A percentile compares a stretch with the other conserved stretches of the same genome.
Evolutionary conservation across 2,329 filamentous ascomycete species (phyloP).

Genomic region (Dactylellina parvicollis): DNA sequence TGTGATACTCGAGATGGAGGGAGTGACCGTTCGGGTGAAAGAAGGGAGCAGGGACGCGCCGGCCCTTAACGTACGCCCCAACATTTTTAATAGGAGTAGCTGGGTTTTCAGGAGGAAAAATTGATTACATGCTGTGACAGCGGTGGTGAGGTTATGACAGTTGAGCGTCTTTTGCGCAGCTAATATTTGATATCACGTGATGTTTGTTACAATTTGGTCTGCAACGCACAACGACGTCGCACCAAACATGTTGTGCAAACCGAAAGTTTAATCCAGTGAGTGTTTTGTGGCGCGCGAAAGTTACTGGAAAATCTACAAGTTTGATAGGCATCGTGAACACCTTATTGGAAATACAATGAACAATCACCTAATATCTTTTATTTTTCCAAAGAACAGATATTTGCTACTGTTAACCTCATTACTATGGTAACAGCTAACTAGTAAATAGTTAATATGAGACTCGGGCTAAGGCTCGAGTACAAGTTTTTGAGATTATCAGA

Average conservation of each 20-base stretch:
- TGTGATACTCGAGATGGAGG: neutral
- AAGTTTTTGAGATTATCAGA: no score
- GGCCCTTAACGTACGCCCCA: slow-evolving; percentile 31
- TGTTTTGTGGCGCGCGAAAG: no score
- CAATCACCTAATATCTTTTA: no score
- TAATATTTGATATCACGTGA: slow-evolving; percentile 46
- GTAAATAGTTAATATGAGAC: no score
- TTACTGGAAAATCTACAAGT: no score
- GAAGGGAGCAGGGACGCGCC: slow-evolving; percentile 35
- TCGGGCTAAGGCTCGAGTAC: no score
- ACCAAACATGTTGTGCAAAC: slow-evolving; percentile 3
- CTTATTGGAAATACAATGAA: no score
- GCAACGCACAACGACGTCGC: slow-evolving; percentile 1
- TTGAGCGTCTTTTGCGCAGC: neutral
- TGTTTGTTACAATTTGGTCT: slow-evolving; percentile 33
- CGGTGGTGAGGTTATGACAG: slow-evolving; percentile 1
- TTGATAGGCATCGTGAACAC: no score
- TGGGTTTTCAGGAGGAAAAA: slow-evolving; percentile 1
- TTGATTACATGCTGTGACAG: slow-evolving; percentile 26
- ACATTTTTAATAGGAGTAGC: slow-evolving; percentile 19
- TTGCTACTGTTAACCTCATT: no score
- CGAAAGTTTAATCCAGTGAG: no score
- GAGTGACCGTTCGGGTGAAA: slow-evolving; percentile 1
- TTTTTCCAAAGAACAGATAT: no score
- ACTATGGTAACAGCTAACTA: no score